Base-by-base conservation (phyloP, 345 rosid species). In the Hirschfeldia incana region DNA sequence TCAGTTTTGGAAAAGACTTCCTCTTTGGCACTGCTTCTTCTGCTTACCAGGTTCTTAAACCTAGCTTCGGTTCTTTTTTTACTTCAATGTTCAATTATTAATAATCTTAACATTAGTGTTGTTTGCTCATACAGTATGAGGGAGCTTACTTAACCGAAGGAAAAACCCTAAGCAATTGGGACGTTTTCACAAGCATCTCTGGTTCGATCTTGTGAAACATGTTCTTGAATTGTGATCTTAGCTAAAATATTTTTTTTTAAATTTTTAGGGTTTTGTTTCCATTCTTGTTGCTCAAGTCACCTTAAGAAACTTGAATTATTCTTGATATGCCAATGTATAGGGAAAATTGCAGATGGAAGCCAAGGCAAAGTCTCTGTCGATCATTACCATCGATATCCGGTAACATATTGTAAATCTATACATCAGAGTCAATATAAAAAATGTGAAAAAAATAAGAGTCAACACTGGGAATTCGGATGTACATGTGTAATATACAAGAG, bases 11-110 rank as follows among this genome's bases (percentile, higher is more conserved):
- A 1, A 27, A 65, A 15, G 65, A 76, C 79, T 91, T 93, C 76
- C 89, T 93, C 71, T 88, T 89, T 67, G 97, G 97, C 70, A 87
- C 94, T 10, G 91, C 97, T 17, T 88, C 98, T 62, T 91, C 94
- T 76, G 83, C 97, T 44, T 90, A 90, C 72, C 93, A 92, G 92
- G 92, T 91, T 73, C 76, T 21, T 27, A 8, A 13, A 4, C 30
- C 30, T 60, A n/a, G 16, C 57, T 49, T 49, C 57, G 26, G 27
- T 26, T 26, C 4, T 30, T 59, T 37, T n/a, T 27, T 61, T 69
- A 28, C 67, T 76, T 42, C 27, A 28, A 15, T 68, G 3, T 49
- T 68, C 30, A 46, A 12, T 39, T 4, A 6, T 15, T 55, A 29
- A 55, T 10, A 57, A 65, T 5, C 65, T 70, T 26, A 69, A 60